A percentile compares a stretch with the other conserved stretches of the same genome.
phyloP scores from a whole-genome alignment of 495 filamentous ascomycete genomes.

The Xylaria grammica region DNA sequence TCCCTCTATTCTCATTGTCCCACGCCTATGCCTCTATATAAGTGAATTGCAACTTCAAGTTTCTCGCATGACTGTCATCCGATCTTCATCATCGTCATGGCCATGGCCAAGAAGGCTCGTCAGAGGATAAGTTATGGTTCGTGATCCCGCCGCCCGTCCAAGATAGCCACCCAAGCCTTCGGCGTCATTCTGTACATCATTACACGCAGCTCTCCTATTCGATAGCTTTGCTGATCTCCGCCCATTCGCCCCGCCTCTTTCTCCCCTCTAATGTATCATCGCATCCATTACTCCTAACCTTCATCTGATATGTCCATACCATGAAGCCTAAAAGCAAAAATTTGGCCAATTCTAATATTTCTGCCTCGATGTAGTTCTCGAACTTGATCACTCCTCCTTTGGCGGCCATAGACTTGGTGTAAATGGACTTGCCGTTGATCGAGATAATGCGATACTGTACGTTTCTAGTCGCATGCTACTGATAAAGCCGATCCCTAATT shows the following conservation, averaged over 20 bases:
- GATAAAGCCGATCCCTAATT: neutral
- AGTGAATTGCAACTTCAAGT: slow-evolving; percentile 23
- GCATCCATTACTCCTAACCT: neutral
- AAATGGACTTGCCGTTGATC: slow-evolving; percentile 89
- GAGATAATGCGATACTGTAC: slow-evolving; percentile 85
- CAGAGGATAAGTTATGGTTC: slow-evolving; percentile 72
- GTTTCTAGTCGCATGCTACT: slow-evolving; percentile 40
- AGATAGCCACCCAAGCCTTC: slow-evolving; percentile 10
- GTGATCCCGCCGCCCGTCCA: slow-evolving; percentile 29
- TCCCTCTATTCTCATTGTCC: slow-evolving; percentile 4
- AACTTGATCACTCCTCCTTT: slow-evolving; percentile 86
- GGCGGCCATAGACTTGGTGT: slow-evolving; percentile 89
- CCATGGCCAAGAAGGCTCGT: slow-evolving; percentile 68
- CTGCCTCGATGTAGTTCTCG: slow-evolving; percentile 69
- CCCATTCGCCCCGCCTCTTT: neutral
- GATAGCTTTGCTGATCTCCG: slow-evolving; percentile 2
- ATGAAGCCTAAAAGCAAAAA: neutral
- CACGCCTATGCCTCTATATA: neutral
- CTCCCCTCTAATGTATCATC: neutral
- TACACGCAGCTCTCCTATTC: slow-evolving; percentile 23
- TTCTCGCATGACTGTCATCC: slow-evolving; percentile 43
- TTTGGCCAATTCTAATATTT: slow-evolving; percentile 25
- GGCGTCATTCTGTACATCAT: slow-evolving; percentile 18
- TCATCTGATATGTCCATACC: neutral
- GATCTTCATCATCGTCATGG: slow-evolving; percentile 48